Conservation (phyloP, 805 yeast genomes). For the Cyberlindnera lachancei region DNA sequence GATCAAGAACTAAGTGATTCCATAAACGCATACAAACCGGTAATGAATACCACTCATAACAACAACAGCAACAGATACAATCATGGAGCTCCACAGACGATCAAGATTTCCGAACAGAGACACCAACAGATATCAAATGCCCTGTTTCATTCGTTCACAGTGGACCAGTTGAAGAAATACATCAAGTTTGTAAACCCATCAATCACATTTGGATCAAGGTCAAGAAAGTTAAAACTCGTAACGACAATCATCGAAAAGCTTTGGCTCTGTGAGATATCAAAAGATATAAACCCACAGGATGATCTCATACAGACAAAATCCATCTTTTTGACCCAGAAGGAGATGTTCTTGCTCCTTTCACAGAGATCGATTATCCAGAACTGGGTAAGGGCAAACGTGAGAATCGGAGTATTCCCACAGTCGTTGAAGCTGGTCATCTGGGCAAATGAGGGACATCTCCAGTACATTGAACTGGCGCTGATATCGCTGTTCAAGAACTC, state of each 20-base stretch:
- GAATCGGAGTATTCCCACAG: constrained; percentile 15
- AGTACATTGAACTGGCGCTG: constrained; percentile 20
- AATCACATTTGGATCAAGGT: not conserved
- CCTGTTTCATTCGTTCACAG: constrained; percentile 9
- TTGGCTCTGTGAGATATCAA: constrained; percentile 14
- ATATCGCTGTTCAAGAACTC: constrained; percentile 12
- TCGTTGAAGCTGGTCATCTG: constrained; percentile 17
- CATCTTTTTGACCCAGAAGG: constrained; percentile 14
- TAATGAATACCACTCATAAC: too few relatives aligned
- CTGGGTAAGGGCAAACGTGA: constrained; percentile 22
- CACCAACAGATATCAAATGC: constrained; percentile 13
- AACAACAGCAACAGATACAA: too few relatives aligned
- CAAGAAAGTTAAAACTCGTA: constrained; percentile 5
- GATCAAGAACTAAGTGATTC: constrained; percentile 5
- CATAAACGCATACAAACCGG: constrained; percentile 13
- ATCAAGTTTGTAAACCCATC: constrained; percentile 7
- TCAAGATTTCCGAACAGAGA: constrained; percentile 12
- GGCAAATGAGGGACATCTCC: constrained; percentile 17
- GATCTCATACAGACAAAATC: constrained; percentile 14
- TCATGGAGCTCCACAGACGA: too few relatives aligned
- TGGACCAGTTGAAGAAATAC: constrained; percentile 12
- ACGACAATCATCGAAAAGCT: constrained; percentile 6
- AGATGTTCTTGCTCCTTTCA: constrained; percentile 15
- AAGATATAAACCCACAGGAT: constrained; percentile 8
- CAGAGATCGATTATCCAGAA: constrained; percentile 16